Evolutionary conservation across 2,329 filamentous ascomycete species (phyloP).

Genomic region (Apiospora kogelbergensis): DNA sequence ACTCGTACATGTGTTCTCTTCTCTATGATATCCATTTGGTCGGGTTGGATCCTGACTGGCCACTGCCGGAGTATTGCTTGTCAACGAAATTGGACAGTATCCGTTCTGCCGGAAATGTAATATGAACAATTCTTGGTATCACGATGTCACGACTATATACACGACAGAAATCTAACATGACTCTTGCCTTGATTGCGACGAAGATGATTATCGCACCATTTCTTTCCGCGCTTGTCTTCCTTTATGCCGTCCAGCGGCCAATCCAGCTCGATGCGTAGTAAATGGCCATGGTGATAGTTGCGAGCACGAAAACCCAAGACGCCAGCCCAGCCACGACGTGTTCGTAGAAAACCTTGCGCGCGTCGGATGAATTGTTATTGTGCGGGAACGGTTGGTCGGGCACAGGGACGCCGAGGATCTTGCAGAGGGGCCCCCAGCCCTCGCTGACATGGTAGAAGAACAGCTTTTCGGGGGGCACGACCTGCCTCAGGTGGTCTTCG

Average conservation of each 20-base stretch:
- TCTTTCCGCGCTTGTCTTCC: not conserved
- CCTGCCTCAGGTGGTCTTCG: conserved; percentile 31
- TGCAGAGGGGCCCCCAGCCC: conserved; percentile 37
- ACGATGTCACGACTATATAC: not conserved
- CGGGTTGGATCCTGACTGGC: not conserved
- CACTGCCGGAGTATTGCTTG: not conserved
- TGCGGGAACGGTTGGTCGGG: conserved; percentile 36
- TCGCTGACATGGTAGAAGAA: conserved; percentile 37
- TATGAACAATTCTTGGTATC: not conserved
- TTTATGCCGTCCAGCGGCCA: not conserved
- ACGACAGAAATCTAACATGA: not conserved
- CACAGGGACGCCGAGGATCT: conserved; percentile 34
- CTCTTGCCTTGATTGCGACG: not conserved
- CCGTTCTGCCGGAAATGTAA: not conserved
- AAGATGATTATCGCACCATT: not conserved
- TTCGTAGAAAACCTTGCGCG: conserved; percentile 25
- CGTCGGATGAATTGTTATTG: conserved; percentile 32
- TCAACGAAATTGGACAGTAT: not conserved
- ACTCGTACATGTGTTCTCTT: not conserved
- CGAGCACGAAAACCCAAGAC: conserved; percentile 29
- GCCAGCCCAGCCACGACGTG: conserved; percentile 26
- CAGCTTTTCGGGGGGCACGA: conserved; percentile 33
- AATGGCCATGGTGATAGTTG: conserved; percentile 20
- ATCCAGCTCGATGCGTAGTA: conserved; percentile 10
- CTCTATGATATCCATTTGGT: not conserved